phyloP scores from a whole-genome alignment of 495 filamentous ascomycete genomes.

The Penicillium robsamsonii region DNA sequence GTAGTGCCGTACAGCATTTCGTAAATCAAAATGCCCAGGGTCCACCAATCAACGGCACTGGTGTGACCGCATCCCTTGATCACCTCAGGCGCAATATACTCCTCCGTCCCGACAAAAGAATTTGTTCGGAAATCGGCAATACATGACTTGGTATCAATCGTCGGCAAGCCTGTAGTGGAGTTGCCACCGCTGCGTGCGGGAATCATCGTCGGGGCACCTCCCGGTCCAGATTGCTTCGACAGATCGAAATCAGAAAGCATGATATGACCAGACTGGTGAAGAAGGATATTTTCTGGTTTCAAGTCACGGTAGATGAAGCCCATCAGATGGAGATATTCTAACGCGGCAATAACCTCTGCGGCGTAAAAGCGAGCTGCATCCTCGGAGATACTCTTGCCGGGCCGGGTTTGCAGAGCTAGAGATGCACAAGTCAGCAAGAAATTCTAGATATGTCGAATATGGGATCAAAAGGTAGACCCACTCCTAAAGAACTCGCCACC shows the following conservation, averaged over 20 bases:
- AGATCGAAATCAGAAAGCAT: slow-evolving; percentile 99
- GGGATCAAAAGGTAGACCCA: slow-evolving; percentile 27
- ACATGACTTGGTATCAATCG: slow-evolving; percentile 97
- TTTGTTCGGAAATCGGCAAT: slow-evolving; percentile 98
- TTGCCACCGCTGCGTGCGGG: slow-evolving; percentile 67
- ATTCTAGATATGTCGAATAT: not conserved
- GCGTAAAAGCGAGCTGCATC: slow-evolving; percentile 98
- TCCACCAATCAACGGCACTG: slow-evolving; percentile 99
- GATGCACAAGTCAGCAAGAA: slow-evolving; percentile 9
- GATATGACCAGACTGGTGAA: slow-evolving; percentile 97
- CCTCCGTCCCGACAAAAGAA: slow-evolving; percentile 96
- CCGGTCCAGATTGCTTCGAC: slow-evolving; percentile 95
- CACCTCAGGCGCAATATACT: slow-evolving; percentile 97
- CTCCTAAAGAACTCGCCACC: slow-evolving; percentile 96
- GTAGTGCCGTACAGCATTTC: slow-evolving; percentile 99
- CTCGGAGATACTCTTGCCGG: slow-evolving; percentile 94
- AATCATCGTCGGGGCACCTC: slow-evolving; percentile 96
- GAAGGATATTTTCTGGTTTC: slow-evolving; percentile 97
- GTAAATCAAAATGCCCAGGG: slow-evolving; percentile 91
- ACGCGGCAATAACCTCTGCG: slow-evolving; percentile 93
- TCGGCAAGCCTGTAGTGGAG: slow-evolving; percentile 77
- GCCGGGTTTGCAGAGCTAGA: slow-evolving; percentile 85
- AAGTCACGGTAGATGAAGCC: slow-evolving; percentile 98
- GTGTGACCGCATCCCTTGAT: slow-evolving; percentile 99
- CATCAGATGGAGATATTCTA: slow-evolving; percentile 98